A percentile compares a stretch with the other conserved stretches of the same genome.
phyloP scores from a whole-genome alignment of 192 early-diverging fungal species.

The Phlyctochytrium planicorne region DNA sequence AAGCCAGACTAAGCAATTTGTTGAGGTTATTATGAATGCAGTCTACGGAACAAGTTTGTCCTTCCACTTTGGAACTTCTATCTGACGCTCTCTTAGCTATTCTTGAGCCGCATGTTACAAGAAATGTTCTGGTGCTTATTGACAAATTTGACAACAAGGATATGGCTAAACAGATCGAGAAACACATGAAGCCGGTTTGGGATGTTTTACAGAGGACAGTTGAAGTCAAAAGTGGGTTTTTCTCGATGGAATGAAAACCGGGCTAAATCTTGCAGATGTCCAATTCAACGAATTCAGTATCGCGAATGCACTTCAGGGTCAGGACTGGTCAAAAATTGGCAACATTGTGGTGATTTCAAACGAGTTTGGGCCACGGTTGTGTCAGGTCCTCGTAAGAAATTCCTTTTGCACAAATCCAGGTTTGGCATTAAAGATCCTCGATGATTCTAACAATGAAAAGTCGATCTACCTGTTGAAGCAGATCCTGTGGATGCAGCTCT shows the following conservation, averaged over 20 bases:
- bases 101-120: conserved; percentile 17
- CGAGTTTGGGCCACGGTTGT: conserved; percentile 42
- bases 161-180: conserved; percentile 41
- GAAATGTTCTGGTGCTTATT: conserved; percentile 41
- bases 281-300: conserved; percentile 57
- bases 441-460: conserved; percentile 26
- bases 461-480: conserved; percentile 33
- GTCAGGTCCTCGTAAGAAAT: conserved; percentile 51
- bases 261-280: conserved; percentile 13
- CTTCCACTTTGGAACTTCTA: neutral
- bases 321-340: conserved; percentile 38
- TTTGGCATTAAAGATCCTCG: neutral
- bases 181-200: conserved; percentile 54
- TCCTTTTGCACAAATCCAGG: conserved; percentile 34
- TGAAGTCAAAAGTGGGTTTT: conserved; percentile 42
- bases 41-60: conserved; percentile 43
- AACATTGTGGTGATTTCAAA: conserved; percentile 46
- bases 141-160: conserved; percentile 51
- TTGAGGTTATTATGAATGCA: conserved; percentile 30
- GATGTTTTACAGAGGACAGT: conserved; percentile 30
- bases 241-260: conserved; percentile 6
- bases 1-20: conserved; percentile 29
- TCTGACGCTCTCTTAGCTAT: conserved; percentile 11
- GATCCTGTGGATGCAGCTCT: conserved; percentile 56
- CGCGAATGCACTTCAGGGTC: conserved; percentile 35